These are phyloP conservation scores for Leishmania arabica DNA, from an alignment of 208 protist species.

Conservation along the genomic window DNA sequence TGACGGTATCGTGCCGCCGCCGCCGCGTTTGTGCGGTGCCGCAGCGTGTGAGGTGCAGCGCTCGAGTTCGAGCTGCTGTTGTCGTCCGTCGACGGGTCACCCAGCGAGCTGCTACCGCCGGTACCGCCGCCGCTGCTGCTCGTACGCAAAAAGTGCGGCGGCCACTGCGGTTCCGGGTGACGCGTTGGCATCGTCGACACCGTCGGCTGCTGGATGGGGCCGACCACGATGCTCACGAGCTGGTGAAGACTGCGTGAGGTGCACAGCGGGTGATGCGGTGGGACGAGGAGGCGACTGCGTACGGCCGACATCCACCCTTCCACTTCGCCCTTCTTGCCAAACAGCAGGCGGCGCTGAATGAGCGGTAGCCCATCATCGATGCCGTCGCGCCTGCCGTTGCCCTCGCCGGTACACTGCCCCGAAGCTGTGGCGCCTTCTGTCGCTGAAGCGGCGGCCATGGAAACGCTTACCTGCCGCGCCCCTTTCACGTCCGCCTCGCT, in stretches of 20 bases:
- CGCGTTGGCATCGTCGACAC: slow-evolving; percentile 61
- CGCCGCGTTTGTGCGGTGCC: slow-evolving; percentile 15
- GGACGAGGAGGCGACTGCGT: slow-evolving; percentile 46
- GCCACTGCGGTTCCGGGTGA: slow-evolving; percentile 81
- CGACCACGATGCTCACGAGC: slow-evolving; percentile 76
- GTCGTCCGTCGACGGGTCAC: slow-evolving; percentile 55
- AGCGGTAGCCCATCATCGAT: slow-evolving; percentile 8
- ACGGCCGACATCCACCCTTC: slow-evolving; percentile 45
- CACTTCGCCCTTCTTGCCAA: slow-evolving; percentile 64
- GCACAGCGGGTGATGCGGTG: slow-evolving; percentile 42
- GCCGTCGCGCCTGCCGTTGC: not conserved
- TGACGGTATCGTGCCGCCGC: slow-evolving; percentile 20
- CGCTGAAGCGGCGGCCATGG: not conserved
- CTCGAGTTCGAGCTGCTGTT: slow-evolving; percentile 78
- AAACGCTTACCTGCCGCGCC: not conserved
- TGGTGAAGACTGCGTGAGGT: slow-evolving; percentile 68
- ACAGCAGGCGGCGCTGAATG: slow-evolving; percentile 66
- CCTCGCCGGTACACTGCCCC: not conserved
- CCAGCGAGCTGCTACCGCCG: not conserved
- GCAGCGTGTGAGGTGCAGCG: slow-evolving; percentile 22
- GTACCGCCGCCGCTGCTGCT: slow-evolving; percentile 11
- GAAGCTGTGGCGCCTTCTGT: not conserved
- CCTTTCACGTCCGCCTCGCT: slow-evolving; percentile 22
- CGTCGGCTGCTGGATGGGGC: slow-evolving; percentile 81
- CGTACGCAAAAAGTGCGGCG: slow-evolving; percentile 60